Conservation (phyloP, 2,329 filamentous ascomycete genomes). For the Penicillium sp. region DNA sequence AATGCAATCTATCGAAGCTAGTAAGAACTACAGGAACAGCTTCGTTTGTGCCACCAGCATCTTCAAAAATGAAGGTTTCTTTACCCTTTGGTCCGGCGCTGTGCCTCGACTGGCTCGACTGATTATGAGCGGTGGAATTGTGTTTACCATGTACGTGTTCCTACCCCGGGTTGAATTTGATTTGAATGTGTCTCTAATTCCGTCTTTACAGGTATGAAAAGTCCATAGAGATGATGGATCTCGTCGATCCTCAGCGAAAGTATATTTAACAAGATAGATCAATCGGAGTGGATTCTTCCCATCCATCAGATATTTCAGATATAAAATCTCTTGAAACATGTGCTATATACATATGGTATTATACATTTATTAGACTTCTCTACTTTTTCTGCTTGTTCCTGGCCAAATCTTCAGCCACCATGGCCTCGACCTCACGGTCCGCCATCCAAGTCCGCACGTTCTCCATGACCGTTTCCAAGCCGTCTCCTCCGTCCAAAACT, state of each 20-base stretch:
- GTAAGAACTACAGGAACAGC: slow-evolving; percentile 78
- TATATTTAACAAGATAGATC: slow-evolving; percentile 62
- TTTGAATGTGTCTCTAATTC: background rate
- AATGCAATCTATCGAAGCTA: slow-evolving; percentile 95
- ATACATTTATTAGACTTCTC: slow-evolving; percentile 3
- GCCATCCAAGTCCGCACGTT: slow-evolving; percentile 76
- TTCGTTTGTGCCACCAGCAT: slow-evolving; percentile 80
- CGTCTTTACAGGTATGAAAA: slow-evolving; percentile 70
- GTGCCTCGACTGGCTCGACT: slow-evolving; percentile 80
- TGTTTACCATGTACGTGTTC: slow-evolving; percentile 82
- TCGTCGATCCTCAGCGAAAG: slow-evolving; percentile 75
- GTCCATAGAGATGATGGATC: slow-evolving; percentile 83
- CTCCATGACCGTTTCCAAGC: slow-evolving; percentile 72
- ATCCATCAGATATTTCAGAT: too few relatives aligned
- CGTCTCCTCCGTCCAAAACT: slow-evolving; percentile 74
- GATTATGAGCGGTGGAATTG: slow-evolving; percentile 90
- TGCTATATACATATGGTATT: slow-evolving; percentile 20
- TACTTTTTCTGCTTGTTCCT: slow-evolving; percentile 19
- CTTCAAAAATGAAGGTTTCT: slow-evolving; percentile 81
- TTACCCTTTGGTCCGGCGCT: slow-evolving; percentile 94
- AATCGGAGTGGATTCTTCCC: background rate
- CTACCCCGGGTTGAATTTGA: background rate
- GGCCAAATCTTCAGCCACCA: slow-evolving; percentile 66
- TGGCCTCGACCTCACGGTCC: slow-evolving; percentile 69
- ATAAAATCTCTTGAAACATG: background rate